phyloP scores from a whole-genome alignment of 495 filamentous ascomycete species.

The Penicillium cataractarum region DNA sequence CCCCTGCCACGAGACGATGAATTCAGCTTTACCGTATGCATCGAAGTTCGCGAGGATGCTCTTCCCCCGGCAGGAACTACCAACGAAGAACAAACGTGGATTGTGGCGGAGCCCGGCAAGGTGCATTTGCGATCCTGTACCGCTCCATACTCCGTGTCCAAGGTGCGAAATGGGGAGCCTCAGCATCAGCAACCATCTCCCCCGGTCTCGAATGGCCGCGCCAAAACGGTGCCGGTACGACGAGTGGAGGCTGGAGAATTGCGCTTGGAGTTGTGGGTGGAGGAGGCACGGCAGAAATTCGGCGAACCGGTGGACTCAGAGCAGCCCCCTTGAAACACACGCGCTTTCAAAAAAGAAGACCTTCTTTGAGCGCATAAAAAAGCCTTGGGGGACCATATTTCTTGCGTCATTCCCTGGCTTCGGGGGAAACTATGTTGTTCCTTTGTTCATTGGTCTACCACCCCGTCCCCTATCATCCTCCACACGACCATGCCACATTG shows the following conservation, averaged over 20 bases:
- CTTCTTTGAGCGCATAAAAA: slow-evolving; percentile 5
- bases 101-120: slow-evolving; percentile 56
- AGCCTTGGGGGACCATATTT: slow-evolving; percentile 2
- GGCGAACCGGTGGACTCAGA: slow-evolving; percentile 52
- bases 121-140: slow-evolving; percentile 51
- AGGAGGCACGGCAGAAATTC: slow-evolving; percentile 60
- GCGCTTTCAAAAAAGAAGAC: neutral
- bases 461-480: neutral
- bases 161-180: slow-evolving; percentile 42
- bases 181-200: slow-evolving; percentile 39
- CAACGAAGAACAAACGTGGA: slow-evolving; percentile 56
- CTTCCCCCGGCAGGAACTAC: slow-evolving; percentile 72
- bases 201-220: slow-evolving; percentile 47
- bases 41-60: slow-evolving; percentile 77
- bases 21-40: slow-evolving; percentile 84
- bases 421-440: slow-evolving; percentile 32
- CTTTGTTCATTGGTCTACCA: slow-evolving; percentile 34
- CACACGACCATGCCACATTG: neutral
- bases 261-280: slow-evolving; percentile 58
- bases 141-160: slow-evolving; percentile 51
- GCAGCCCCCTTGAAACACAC: slow-evolving; percentile 38
- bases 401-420: slow-evolving; percentile 20
- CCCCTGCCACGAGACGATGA: slow-evolving; percentile 66
- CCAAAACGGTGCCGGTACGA: slow-evolving; percentile 57
- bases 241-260: slow-evolving; percentile 58